These are phyloP conservation scores for Cyberlindnera xylosilytica DNA, from an alignment of 805 yeast genomes.

Conservation along the genomic window DNA sequence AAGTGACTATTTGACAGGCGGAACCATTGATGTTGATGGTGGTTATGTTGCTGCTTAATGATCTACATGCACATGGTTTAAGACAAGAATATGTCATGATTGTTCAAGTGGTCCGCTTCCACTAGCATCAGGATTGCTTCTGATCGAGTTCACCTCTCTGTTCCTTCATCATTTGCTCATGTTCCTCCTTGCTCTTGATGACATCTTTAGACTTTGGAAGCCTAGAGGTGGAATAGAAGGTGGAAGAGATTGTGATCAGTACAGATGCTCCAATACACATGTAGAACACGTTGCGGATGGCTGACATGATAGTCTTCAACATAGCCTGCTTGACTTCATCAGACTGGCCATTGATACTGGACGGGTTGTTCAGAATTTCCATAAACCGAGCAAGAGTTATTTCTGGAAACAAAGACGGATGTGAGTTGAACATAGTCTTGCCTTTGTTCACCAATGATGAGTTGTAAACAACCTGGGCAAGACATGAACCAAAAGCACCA, in stretches of 20 bases:
- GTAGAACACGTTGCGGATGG: conserved; percentile 40
- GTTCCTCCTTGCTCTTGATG: conserved; percentile 11
- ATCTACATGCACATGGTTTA: no score
- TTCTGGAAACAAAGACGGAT: background rate
- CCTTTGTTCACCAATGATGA: conserved; percentile 17
- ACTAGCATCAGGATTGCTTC: no score
- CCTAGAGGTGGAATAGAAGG: conserved; percentile 39
- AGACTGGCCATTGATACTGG: background rate
- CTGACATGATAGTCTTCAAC: conserved; percentile 29
- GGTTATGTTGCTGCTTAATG: conserved; percentile 54
- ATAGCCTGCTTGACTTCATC: conserved; percentile 13
- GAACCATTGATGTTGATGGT: conserved; percentile 75
- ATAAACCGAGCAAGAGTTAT: background rate
- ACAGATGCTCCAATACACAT: conserved; percentile 37
- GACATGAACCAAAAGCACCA: conserved; percentile 38
- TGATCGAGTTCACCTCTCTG: no score
- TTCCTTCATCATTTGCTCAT: conserved; percentile 1
- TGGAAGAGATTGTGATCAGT: conserved; percentile 29
- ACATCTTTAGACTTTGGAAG: conserved; percentile 33
- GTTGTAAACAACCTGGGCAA: conserved; percentile 40
- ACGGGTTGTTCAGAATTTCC: conserved; percentile 3
- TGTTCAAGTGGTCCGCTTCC: no score
- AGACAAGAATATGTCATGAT: no score
- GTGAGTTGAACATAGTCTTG: background rate
- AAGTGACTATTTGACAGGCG: conserved; percentile 64